Conservation (phyloP, 2,329 filamentous ascomycete genomes). For the Metarhizium humberi region DNA sequence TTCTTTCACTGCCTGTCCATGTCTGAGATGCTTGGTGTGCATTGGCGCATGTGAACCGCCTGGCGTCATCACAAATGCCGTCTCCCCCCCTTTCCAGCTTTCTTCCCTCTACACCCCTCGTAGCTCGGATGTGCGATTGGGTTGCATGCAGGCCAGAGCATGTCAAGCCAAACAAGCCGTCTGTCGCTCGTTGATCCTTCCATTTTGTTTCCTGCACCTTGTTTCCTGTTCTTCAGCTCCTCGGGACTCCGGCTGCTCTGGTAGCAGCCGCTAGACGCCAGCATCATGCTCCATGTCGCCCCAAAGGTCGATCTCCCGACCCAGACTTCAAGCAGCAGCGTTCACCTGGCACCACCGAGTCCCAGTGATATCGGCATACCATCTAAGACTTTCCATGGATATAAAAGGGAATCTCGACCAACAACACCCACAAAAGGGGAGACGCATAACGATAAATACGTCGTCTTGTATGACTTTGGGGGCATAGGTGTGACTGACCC, state of each 20-base stretch:
- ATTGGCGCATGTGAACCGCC: too few species aligned
- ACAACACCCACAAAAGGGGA: background rate
- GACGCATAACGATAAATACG: constrained; percentile 20
- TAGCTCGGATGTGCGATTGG: too few species aligned
- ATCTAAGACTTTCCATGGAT: background rate
- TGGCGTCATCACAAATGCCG: too few species aligned
- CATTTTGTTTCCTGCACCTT: too few species aligned
- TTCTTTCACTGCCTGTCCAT: too few species aligned
- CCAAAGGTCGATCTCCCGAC: background rate
- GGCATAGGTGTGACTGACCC: constrained; percentile 17
- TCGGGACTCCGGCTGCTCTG: background rate
- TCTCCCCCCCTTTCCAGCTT: too few species aligned
- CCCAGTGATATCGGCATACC: background rate
- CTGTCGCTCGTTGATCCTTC: too few species aligned
- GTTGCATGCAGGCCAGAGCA: too few species aligned
- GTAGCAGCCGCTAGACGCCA: background rate
- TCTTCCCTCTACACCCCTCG: too few species aligned
- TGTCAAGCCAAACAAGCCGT: too few species aligned
- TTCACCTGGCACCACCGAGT: background rate
- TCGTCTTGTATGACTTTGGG: constrained; percentile 28
- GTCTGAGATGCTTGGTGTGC: too few species aligned
- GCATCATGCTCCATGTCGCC: too few species aligned
- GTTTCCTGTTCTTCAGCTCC: background rate
- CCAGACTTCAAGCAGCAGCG: background rate
- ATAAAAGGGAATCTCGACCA: background rate